phyloP scores from a whole-genome alignment of 2,329 filamentous ascomycete species.

The Cladobotryum mycophilum region DNA sequence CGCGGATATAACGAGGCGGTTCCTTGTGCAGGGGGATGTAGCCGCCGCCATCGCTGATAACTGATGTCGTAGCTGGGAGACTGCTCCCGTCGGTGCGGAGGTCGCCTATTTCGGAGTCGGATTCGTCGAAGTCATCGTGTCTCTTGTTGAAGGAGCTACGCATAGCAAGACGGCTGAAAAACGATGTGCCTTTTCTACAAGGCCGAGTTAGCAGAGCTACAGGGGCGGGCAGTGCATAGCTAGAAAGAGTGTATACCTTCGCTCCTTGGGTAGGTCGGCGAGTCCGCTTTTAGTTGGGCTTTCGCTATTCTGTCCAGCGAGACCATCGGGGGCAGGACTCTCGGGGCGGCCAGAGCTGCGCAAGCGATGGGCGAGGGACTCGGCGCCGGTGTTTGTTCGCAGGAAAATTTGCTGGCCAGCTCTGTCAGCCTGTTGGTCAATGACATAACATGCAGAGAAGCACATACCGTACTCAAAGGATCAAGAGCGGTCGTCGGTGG shows the following conservation, averaged over 20 bases:
- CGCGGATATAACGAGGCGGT: slow-evolving; percentile 84
- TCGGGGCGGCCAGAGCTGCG: slow-evolving; percentile 48
- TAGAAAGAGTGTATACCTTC: slow-evolving; percentile 45
- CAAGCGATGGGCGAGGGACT: slow-evolving; percentile 48
- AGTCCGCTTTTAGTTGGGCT: slow-evolving; percentile 30
- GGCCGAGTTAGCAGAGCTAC: slow-evolving; percentile 8
- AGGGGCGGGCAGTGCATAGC: too few species aligned
- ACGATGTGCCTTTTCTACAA: slow-evolving; percentile 75
- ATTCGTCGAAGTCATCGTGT: slow-evolving; percentile 48
- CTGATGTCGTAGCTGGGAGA: slow-evolving; percentile 73
- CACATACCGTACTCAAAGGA: slow-evolving; percentile 32
- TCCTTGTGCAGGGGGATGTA: slow-evolving; percentile 85
- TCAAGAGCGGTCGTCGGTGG: slow-evolving; percentile 27
- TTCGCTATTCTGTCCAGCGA: slow-evolving; percentile 37
- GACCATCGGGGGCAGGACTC: slow-evolving; percentile 38
- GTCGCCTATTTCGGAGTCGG: slow-evolving; percentile 65
- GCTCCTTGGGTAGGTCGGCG: slow-evolving; percentile 51
- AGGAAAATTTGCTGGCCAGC: slow-evolving; percentile 32
- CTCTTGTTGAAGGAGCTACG: slow-evolving; percentile 69
- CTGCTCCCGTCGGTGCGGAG: slow-evolving; percentile 72
- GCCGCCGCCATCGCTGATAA: slow-evolving; percentile 59
- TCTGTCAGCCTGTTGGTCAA: background rate
- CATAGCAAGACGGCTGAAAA: slow-evolving; percentile 75
- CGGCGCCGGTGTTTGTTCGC: slow-evolving; percentile 29
- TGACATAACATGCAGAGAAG: background rate